Evolutionary conservation across 2,329 filamentous ascomycete species (phyloP), one percentile per base, ranked within the genome.

Genomic region (Cladosporium austrohemisphaericum): DNA sequence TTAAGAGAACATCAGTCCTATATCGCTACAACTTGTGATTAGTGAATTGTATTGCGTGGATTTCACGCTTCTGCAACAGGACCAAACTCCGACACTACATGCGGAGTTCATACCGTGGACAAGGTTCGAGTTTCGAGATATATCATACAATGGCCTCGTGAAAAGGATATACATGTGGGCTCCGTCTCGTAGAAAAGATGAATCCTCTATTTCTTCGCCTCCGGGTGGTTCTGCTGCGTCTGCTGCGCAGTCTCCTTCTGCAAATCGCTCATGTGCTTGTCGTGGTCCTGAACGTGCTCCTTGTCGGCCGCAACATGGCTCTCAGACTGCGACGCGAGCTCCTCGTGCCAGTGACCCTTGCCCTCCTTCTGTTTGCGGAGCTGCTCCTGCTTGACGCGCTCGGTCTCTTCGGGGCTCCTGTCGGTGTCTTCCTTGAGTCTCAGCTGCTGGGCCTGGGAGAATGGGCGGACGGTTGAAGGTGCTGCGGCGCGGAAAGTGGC

Each of bases 331-430:
- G 67, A 70, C 4, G 69, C 69, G 10, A 75, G 61, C 48, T 69
- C 65, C 51, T 73, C 70, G 51, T 70, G 64, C 70, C 70, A 72
- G 14, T 71, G 56, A 19, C 68, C 68, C 54, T 71, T 60, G 50
- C 70, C 71, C 33, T 68, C 57, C 52, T 69, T 59, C 56, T 72
- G 69, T 53, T 73, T 71, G 51, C 67, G 57, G 32, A 74, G 52
- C 52, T 72, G 69, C 46, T 73, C 68, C 50, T 74, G 67, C 61
- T 74, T 75, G 35, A 66, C 64, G 40, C 59, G 46, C 47, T 75
- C 72, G 23, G 71, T 49, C 51, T 74, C 64, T 16, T 71, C 64
- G 9, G 65, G 59, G 47, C 37, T 50, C 18, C 31, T 18, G 28
- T 25, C 16, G 22, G 28, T 62, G 51, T 72, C 70, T 58, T 73